Conservation (phyloP, 1,139 yeast species). For the Protomyces macrosporus region DNA sequence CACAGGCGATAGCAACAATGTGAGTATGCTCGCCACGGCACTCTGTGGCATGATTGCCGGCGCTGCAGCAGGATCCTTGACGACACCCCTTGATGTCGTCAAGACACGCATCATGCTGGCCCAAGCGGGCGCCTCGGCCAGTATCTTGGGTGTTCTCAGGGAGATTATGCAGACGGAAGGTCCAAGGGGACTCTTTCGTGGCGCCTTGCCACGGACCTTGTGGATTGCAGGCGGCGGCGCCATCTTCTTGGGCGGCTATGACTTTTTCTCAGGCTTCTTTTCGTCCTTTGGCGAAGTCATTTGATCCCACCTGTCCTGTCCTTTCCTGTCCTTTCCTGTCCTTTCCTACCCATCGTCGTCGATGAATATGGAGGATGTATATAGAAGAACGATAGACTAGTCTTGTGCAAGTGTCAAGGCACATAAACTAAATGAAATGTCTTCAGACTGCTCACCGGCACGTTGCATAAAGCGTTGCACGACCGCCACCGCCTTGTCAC, state of each 20-base stretch:
- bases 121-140: slow-evolving; percentile 49
- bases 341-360: too few species aligned
- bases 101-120: slow-evolving; percentile 86
- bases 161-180: slow-evolving; percentile 54
- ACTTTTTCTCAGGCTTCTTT: slow-evolving; percentile 35
- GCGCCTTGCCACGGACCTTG: slow-evolving; percentile 89
- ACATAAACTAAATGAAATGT: slow-evolving; percentile 39
- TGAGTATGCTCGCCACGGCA: slow-evolving; percentile 74
- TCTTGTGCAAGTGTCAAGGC: slow-evolving; percentile 36
- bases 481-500: slow-evolving; percentile 49
- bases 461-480: slow-evolving; percentile 61
- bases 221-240: slow-evolving; percentile 99
- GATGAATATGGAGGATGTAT: too few species aligned
- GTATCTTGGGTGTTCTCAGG: slow-evolving; percentile 39
- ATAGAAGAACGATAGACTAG: neutral
- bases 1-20: slow-evolving; percentile 39
- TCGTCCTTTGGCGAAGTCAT: neutral
- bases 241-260: slow-evolving; percentile 89
- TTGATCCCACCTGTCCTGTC: too few species aligned
- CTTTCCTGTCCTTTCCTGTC: too few species aligned
- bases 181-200: slow-evolving; percentile 60
- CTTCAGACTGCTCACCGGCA: slow-evolving; percentile 33
- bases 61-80: slow-evolving; percentile 84
- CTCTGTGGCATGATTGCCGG: slow-evolving; percentile 95
- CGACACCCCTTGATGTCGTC: slow-evolving; percentile 89